Percentiles rank a stretch among this genome's conserved stretches.
These are phyloP conservation scores for Papilionanthe hybrid DNA, from an alignment of 116 monocot genomes.

Conservation along the genomic window DNA sequence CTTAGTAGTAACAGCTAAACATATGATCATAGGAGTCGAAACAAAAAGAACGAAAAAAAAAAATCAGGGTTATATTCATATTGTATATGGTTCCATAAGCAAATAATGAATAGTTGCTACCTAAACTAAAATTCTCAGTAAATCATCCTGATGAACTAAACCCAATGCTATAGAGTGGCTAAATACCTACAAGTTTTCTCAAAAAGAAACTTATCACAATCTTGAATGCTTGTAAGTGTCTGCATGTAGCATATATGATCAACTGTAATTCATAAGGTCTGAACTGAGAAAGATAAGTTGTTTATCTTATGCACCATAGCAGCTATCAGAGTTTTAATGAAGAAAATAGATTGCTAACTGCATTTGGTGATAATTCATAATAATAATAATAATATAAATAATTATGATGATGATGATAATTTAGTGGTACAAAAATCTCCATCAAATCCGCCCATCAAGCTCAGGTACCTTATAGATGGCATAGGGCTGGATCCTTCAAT, in stretches of 20 bases:
- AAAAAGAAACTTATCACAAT: not conserved
- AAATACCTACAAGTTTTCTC: not conserved
- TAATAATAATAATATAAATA: not conserved
- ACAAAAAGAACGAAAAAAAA: not conserved
- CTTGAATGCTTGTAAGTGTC: not conserved
- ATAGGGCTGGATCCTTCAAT: not conserved
- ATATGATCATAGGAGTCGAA: not conserved
- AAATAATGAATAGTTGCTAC: not conserved
- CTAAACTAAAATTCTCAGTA: not conserved
- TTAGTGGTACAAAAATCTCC: not conserved
- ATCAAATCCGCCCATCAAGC: not conserved
- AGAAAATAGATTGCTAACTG: not conserved
- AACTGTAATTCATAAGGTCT: not conserved
- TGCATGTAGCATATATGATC: no score
- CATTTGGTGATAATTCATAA: not conserved
- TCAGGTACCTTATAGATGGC: no score
- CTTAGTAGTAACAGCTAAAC: not conserved
- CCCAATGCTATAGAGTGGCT: not conserved
- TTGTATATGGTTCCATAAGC: not conserved
- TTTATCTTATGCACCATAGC: not conserved
- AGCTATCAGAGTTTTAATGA: not conserved
- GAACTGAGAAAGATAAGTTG: not conserved
- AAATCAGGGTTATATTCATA: not conserved
- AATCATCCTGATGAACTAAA: not conserved
- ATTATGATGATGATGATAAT: not conserved